Evolutionary conservation across 1,139 yeast species (phyloP).

Genomic region (Debaryomyces udenii): DNA sequence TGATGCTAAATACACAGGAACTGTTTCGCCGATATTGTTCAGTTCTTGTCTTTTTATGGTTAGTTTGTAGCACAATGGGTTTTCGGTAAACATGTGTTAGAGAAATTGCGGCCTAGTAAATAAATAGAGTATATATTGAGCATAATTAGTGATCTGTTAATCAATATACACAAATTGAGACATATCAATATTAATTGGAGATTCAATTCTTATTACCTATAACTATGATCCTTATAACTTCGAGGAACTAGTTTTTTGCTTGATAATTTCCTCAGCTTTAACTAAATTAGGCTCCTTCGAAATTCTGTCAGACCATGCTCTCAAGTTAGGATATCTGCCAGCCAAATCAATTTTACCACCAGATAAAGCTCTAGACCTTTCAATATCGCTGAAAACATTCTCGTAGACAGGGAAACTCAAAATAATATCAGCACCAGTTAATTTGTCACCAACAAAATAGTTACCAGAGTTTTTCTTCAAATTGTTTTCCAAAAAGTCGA

Average conservation of each 20-base stretch:
- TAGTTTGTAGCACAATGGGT: too few species aligned
- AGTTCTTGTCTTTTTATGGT: too few species aligned
- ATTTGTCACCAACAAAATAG: conserved; percentile 40
- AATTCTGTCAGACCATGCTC: conserved; percentile 29
- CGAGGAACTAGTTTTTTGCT: conserved; percentile 13
- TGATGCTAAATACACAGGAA: too few species aligned
- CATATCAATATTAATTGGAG: too few species aligned
- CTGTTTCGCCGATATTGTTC: too few species aligned
- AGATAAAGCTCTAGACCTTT: conserved; percentile 14
- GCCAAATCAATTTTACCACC: conserved; percentile 15
- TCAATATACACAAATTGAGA: too few species aligned
- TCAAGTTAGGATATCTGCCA: conserved; percentile 27
- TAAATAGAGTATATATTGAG: too few species aligned
- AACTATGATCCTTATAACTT: conserved; percentile 3
- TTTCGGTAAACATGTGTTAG: too few species aligned
- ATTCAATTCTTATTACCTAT: too few species aligned
- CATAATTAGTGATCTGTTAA: too few species aligned
- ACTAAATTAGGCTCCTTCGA: conserved; percentile 22
- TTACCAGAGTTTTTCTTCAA: conserved; percentile 27
- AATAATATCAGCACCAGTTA: conserved; percentile 45
- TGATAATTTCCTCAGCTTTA: conserved; percentile 24
- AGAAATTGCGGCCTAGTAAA: too few species aligned
- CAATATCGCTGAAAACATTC: conserved; percentile 21
- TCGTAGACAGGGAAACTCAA: conserved; percentile 38
- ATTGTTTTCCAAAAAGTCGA: conserved; percentile 34